Evolutionary conservation across 1,284 basidiomycete species (phyloP).

Genomic region (Moesziomyces parantarcticus): DNA sequence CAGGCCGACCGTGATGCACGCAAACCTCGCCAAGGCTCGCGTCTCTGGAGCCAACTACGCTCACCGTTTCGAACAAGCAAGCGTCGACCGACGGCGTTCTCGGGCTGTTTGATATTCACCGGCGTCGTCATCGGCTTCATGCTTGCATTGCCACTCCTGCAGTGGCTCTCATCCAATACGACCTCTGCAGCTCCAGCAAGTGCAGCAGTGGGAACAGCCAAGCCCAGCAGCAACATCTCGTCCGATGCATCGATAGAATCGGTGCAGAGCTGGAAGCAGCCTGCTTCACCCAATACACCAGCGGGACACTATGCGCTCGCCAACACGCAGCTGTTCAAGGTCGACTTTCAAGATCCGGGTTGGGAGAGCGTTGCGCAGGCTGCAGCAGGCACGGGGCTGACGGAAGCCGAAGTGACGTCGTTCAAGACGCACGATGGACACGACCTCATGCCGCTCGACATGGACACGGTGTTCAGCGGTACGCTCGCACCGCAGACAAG

Average conservation of each 20-base stretch:
- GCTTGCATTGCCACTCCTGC: constrained; percentile 34
- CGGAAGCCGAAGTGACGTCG: constrained; percentile 17
- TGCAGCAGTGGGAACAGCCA: neutral
- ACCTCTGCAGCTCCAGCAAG: neutral
- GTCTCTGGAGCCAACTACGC: constrained; percentile 1
- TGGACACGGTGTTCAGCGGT: constrained; percentile 55
- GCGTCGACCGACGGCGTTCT: constrained; percentile 4
- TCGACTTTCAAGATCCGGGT: constrained; percentile 45
- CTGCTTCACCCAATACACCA: constrained; percentile 33
- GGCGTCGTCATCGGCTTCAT: constrained; percentile 40
- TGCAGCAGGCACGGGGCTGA: constrained; percentile 18
- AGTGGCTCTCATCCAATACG: constrained; percentile 43
- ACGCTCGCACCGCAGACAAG: constrained; percentile 38
- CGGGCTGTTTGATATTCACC: constrained; percentile 33
- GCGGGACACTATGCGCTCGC: constrained; percentile 37
- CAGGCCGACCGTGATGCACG: constrained; percentile 32
- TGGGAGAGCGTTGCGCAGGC: constrained; percentile 36
- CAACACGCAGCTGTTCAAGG: constrained; percentile 23
- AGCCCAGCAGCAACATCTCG: neutral
- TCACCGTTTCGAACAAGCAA: neutral
- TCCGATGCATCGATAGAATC: neutral
- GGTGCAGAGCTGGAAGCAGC: constrained; percentile 19
- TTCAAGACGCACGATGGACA: constrained; percentile 24
- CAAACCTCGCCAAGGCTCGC: neutral
- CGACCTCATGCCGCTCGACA: constrained; percentile 44